These are phyloP conservation scores for Fusarium graminum DNA, from an alignment of 2,329 filamentous ascomycete genomes.

Conservation along the genomic window DNA sequence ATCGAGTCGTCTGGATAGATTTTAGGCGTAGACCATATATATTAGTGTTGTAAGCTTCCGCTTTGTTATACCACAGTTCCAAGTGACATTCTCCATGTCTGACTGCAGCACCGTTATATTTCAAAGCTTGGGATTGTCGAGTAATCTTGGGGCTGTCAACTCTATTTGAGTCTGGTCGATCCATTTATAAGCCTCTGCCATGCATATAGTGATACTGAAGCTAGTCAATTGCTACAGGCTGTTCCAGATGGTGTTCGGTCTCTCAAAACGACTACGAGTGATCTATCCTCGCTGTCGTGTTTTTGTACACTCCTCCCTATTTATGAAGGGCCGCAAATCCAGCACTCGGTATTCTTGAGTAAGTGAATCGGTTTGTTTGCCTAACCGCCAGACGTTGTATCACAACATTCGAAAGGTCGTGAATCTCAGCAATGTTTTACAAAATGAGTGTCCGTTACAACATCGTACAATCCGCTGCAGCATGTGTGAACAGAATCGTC, in stretches of 20 bases:
- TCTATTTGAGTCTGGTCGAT: conserved; percentile 11
- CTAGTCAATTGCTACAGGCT: not conserved
- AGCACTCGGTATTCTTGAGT: conserved; percentile 6
- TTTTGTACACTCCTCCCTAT: conserved; percentile 1
- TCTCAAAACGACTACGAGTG: not conserved
- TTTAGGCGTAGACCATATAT: not conserved
- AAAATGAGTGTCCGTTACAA: conserved; percentile 26
- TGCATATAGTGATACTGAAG: not conserved
- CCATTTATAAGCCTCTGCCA: conserved; percentile 15
- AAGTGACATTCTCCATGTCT: not conserved
- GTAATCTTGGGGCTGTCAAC: conserved; percentile 10
- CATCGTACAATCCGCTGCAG: conserved; percentile 31
- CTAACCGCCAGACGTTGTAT: conserved; percentile 33
- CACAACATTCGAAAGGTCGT: conserved; percentile 32
- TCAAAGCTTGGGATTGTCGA: conserved; percentile 6
- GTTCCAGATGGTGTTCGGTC: not conserved
- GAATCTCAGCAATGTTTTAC: conserved; percentile 36
- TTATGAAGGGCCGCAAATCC: conserved; percentile 1
- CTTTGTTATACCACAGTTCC: not conserved
- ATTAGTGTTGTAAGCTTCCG: not conserved
- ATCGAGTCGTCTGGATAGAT: not conserved
- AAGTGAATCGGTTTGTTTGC: conserved; percentile 5
- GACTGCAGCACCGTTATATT: conserved; percentile 5
- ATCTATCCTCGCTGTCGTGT: not conserved
- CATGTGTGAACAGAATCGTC: conserved; percentile 41